Base-by-base conservation (phyloP, 2,329 filamentous ascomycete genomes). In the Scedosporium aurantiacum region DNA sequence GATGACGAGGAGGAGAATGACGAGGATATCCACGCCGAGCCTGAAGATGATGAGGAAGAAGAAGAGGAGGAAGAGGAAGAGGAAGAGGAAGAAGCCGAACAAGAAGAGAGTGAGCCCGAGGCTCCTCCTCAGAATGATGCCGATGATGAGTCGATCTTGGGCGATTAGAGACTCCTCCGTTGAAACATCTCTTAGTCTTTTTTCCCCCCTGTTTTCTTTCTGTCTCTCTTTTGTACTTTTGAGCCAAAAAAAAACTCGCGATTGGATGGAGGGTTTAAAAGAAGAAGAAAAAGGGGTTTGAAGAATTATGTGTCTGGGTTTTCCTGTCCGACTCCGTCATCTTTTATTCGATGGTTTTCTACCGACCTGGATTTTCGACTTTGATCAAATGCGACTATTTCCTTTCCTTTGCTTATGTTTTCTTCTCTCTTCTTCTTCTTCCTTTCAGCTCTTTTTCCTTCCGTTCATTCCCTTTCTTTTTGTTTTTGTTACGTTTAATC, bases 1-100 rank as follows among this genome's bases (percentile, higher is more conserved):
- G 74, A 76, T 60, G 70, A 78, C 6, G 50, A 54, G 70, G 78
- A 66, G 60, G 68, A 67, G 63, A 66, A 63, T 63, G 65, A 63
- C 59, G 66, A 67, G 65, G 71, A 76, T 28, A 47, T 32, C 54
- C 12, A 32, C 45, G 58, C 32, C 32, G 57, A 2, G 23, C 37
- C 57, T 16, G 50, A 54, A 23, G 50, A 54, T 23, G 50, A 70
- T 27, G 68, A 72, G 40, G 67, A 70, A 58, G 67, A 66, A 60
- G 68, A 67, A 63, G 66, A 63, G n/a, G n/a, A 63, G n/a, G n/a
- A n/a, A n/a, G n/a, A n/a, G n/a, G n/a, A n/a, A n/a, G n/a, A n/a
- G n/a, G n/a, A n/a, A n/a, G 65, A 63, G 60, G 66, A 66, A 65
- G 71, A 76, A 63, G 76, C 75, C 58, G 73, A 70, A 63, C 76